These are phyloP conservation scores for Bacidia rubella DNA, from an alignment of 495 filamentous ascomycete genomes.

Conservation along the genomic window DNA sequence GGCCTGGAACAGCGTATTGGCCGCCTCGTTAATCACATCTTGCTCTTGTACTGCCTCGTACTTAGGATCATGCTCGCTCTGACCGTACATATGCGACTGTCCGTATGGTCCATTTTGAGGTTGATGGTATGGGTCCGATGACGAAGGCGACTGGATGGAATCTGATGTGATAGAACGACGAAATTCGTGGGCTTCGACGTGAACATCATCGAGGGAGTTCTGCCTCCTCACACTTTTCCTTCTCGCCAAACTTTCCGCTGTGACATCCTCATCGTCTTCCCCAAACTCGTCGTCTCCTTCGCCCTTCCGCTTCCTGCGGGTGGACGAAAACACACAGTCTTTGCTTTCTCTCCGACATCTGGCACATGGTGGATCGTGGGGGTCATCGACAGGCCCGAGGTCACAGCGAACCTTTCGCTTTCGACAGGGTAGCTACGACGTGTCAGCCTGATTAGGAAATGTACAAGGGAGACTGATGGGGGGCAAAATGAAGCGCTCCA, in stretches of 20 bases:
- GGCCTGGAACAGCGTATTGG: constrained; percentile 41
- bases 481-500: neutral
- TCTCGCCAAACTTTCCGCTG: constrained; percentile 40
- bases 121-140: constrained; percentile 10
- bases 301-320: constrained; percentile 75
- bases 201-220: constrained; percentile 1
- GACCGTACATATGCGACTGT: neutral
- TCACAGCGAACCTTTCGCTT: constrained; percentile 20
- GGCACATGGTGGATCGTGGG: constrained; percentile 85
- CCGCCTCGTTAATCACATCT: constrained; percentile 40
- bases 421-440: constrained; percentile 12
- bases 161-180: neutral
- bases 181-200: neutral
- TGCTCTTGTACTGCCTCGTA: constrained; percentile 16
- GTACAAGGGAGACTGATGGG: neutral
- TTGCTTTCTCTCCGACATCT: constrained; percentile 87
- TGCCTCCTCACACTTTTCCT: constrained; percentile 6
- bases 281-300: constrained; percentile 40
- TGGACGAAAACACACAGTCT: constrained; percentile 95
- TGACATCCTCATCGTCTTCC: constrained; percentile 21
- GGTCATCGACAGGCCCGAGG: constrained; percentile 58
- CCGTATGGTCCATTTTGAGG: neutral
- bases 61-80: neutral
- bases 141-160: constrained; percentile 7
- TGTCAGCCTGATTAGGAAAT: neutral